A percentile compares a stretch with the other conserved stretches of the same genome.
Conservation (phyloP, 306 rosid species). For the Lotus japonicus region DNA sequence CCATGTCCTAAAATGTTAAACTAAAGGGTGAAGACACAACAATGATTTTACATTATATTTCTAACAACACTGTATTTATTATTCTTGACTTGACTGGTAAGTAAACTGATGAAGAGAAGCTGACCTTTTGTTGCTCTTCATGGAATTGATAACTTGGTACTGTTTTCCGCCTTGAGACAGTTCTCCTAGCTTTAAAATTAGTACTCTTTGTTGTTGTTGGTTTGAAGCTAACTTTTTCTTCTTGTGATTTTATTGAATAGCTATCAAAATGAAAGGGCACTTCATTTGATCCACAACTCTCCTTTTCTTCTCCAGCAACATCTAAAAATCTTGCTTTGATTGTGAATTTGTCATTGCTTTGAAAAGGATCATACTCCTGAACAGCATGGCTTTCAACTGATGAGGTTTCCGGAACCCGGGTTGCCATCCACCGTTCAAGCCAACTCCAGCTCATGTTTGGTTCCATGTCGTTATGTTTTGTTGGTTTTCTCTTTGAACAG, state of each 20-base stretch:
- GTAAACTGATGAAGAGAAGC: neutral
- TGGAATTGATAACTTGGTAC: slow-evolving; percentile 44
- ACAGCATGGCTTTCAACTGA: slow-evolving; percentile 43
- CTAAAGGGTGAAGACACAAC: too few relatives aligned
- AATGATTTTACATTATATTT: too few relatives aligned
- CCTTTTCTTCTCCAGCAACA: slow-evolving; percentile 62
- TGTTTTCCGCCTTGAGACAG: slow-evolving; percentile 48
- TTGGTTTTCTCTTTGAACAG: slow-evolving; percentile 61
- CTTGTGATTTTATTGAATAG: slow-evolving; percentile 33
- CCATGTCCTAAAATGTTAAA: too few relatives aligned
- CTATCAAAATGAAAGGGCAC: slow-evolving; percentile 51
- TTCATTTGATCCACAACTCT: slow-evolving; percentile 94
- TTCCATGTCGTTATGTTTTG: slow-evolving; percentile 39
- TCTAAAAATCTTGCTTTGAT: slow-evolving; percentile 43
- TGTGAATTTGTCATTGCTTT: slow-evolving; percentile 20
- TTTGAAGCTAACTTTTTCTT: slow-evolving; percentile 27
- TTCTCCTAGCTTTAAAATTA: slow-evolving; percentile 43
- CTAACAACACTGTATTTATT: too few relatives aligned
- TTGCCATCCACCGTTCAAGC: slow-evolving; percentile 99
- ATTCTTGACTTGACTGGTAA: neutral
- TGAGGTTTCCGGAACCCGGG: slow-evolving; percentile 61
- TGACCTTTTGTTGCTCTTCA: slow-evolving; percentile 48
- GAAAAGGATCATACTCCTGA: slow-evolving; percentile 34
- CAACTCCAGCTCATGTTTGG: slow-evolving; percentile 90
- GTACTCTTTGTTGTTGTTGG: slow-evolving; percentile 23